Conservation (phyloP, 2,329 filamentous ascomycete genomes). For the Nannizziopsis barbatae region DNA sequence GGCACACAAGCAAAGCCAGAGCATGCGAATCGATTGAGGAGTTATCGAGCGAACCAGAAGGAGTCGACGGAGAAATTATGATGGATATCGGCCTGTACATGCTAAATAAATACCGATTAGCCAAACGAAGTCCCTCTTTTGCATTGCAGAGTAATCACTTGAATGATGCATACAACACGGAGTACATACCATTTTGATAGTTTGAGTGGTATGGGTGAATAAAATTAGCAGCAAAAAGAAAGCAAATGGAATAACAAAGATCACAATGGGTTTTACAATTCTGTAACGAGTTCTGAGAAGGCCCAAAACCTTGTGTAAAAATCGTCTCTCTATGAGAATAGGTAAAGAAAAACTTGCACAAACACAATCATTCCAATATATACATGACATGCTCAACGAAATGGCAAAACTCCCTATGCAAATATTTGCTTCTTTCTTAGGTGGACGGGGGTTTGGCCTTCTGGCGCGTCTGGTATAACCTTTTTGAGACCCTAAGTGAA, state of each 20-base stretch:
- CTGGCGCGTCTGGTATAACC: conserved; percentile 61
- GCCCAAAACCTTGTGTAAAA: background rate
- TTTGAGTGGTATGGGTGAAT: no score
- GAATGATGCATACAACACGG: no score
- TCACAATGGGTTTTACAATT: no score
- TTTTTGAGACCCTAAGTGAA: conserved; percentile 62
- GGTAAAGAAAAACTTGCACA: conserved; percentile 17
- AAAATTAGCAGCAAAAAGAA: no score
- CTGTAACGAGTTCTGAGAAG: background rate
- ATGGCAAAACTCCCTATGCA: conserved; percentile 17
- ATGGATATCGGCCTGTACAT: background rate
- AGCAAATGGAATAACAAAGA: no score
- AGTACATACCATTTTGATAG: no score
- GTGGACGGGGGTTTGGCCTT: conserved; percentile 61
- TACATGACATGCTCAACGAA: conserved; percentile 18
- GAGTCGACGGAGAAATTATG: background rate
- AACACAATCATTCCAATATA: conserved; percentile 24
- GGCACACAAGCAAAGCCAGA: conserved; percentile 32
- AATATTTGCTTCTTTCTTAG: conserved; percentile 47
- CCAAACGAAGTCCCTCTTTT: background rate
- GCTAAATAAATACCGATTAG: background rate
- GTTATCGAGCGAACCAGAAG: background rate
- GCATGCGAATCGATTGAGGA: conserved; percentile 20
- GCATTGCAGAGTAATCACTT: no score
- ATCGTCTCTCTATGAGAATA: conserved; percentile 8